These are phyloP conservation scores for Hypoxylon sp. DNA, from an alignment of 2,329 filamentous ascomycete species.

Conservation along the genomic window DNA sequence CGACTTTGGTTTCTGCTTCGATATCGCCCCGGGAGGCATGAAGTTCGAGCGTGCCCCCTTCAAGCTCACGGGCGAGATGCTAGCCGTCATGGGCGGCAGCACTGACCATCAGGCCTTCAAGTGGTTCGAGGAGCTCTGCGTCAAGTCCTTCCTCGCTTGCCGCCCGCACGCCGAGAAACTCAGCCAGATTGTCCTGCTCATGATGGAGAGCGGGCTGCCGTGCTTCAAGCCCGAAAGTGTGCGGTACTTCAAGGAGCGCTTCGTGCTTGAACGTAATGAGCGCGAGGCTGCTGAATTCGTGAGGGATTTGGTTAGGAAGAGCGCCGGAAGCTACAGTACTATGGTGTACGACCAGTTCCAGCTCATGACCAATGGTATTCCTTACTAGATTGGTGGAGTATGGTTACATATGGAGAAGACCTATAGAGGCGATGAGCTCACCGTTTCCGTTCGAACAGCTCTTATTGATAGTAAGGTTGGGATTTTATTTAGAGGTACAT, in stretches of 20 bases:
- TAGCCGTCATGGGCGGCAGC: conserved; percentile 96
- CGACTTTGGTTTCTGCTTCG: conserved; percentile 99
- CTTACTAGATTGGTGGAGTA: conserved; percentile 71
- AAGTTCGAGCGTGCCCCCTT: conserved; percentile 98
- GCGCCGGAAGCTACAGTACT: conserved; percentile 90
- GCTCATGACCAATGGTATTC: conserved; percentile 95
- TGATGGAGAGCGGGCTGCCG: conserved; percentile 95
- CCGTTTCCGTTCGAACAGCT: conserved; percentile 3
- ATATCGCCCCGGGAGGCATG: conserved; percentile 96
- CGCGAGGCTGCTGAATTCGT: conserved; percentile 96
- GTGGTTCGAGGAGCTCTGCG: conserved; percentile 95
- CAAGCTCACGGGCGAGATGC: conserved; percentile 97
- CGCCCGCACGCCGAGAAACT: conserved; percentile 91
- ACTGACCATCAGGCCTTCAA: conserved; percentile 89
- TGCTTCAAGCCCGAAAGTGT: conserved; percentile 99
- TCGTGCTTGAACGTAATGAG: conserved; percentile 92
- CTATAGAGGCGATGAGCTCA: conserved; percentile 7
- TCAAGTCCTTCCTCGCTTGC: conserved; percentile 93
- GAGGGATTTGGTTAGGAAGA: conserved; percentile 89
- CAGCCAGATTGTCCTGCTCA: conserved; percentile 88
- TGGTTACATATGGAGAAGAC: too few relatives aligned
- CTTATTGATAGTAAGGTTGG: conserved; percentile 2
- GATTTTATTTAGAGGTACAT: conserved; percentile 12
- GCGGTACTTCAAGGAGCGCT: conserved; percentile 90
- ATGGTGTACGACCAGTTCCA: conserved; percentile 99